Conservation (phyloP, 2,329 filamentous ascomycete genomes). For the Cladosporium sphaerospermum region DNA sequence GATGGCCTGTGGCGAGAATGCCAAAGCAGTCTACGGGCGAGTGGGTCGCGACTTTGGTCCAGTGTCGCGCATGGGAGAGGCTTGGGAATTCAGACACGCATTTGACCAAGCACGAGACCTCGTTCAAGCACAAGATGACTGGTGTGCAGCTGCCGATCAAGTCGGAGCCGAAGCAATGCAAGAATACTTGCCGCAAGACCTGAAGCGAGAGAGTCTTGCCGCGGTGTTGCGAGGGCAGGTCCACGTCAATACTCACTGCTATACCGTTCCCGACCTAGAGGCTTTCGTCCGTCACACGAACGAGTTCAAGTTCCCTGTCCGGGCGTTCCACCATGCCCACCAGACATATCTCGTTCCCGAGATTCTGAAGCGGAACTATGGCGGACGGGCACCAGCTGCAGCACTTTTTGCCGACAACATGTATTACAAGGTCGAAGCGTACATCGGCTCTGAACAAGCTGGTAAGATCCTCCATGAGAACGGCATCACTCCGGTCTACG, state of each 20-base stretch:
- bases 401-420: conserved; percentile 66
- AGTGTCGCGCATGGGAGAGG: conserved; percentile 59
- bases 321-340: conserved; percentile 65
- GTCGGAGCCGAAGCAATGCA: conserved; percentile 47
- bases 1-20: conserved; percentile 65
- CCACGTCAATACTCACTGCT: conserved; percentile 65
- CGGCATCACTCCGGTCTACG: conserved; percentile 60
- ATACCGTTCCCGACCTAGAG: conserved; percentile 63
- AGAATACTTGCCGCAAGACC: conserved; percentile 55
- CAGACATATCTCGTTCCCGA: conserved; percentile 62
- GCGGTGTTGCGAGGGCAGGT: conserved; percentile 62
- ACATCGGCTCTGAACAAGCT: conserved; percentile 58
- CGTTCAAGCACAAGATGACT: conserved; percentile 59
- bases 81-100: conserved; percentile 62
- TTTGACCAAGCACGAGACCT: conserved; percentile 57
- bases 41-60: conserved; percentile 48
- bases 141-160: conserved; percentile 54
- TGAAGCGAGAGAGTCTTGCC: conserved; percentile 57
- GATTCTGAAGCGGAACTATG: conserved; percentile 39
- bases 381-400: conserved; percentile 40
- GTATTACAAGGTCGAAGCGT: conserved; percentile 65
- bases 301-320: conserved; percentile 62
- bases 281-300: conserved; percentile 65
- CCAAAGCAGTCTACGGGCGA: conserved; percentile 56
- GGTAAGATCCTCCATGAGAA: conserved; percentile 61